A percentile compares a stretch with the other conserved stretches of the same genome.
phyloP scores from a whole-genome alignment of 2,329 filamentous ascomycete species.

The Fusarium verticillioides region DNA sequence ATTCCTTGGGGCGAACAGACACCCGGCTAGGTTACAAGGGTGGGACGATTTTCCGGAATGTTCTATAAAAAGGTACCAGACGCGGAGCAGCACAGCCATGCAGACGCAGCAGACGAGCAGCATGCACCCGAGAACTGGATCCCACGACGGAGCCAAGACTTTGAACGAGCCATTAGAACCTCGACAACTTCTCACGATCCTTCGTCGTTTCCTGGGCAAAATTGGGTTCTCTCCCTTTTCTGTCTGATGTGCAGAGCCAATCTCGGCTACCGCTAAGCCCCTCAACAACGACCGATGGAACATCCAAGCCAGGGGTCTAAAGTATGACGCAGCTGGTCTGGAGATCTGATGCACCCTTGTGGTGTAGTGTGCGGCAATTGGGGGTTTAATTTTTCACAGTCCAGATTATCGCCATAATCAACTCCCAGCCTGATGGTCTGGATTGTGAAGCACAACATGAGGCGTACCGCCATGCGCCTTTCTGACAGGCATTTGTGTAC shows the following conservation, averaged over 20 bases:
- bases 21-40: slow-evolving; percentile 22
- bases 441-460: slow-evolving; percentile 2
- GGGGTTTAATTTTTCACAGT: background rate
- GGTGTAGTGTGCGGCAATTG: slow-evolving; percentile 20
- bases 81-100: slow-evolving; percentile 20
- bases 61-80: slow-evolving; percentile 38
- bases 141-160: background rate
- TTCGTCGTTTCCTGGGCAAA: background rate
- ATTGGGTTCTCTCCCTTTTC: slow-evolving; percentile 2
- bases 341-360: slow-evolving; percentile 12
- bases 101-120: slow-evolving; percentile 6
- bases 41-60: slow-evolving; percentile 38
- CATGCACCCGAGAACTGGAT: slow-evolving; percentile 13
- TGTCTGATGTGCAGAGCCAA: slow-evolving; percentile 28
- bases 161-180: slow-evolving; percentile 14
- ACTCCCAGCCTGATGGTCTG: background rate
- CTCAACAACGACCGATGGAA: slow-evolving; percentile 30
- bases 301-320: slow-evolving; percentile 20
- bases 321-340: slow-evolving; percentile 34
- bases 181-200: slow-evolving; percentile 12
- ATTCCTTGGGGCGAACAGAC: slow-evolving; percentile 3
- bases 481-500: background rate
- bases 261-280: slow-evolving; percentile 35
- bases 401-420: background rate
- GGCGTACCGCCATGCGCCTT: slow-evolving; percentile 1